These are phyloP conservation scores for Mycena venus DNA, from an alignment of 768 basidiomycete species.

Conservation along the genomic window DNA sequence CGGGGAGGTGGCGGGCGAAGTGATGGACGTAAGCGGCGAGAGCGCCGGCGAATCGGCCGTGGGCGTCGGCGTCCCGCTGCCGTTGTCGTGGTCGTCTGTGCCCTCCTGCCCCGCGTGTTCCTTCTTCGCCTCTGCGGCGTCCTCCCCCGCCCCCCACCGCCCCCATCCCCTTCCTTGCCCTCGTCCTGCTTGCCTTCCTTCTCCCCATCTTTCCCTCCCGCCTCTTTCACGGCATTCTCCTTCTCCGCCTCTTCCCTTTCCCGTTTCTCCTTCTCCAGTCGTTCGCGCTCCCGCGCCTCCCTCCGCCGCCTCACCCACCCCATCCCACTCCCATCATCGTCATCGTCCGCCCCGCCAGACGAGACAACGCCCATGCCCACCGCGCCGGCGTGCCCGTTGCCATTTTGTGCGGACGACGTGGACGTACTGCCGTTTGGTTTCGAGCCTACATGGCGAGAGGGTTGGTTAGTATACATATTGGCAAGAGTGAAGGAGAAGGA, in stretches of 20 bases:
- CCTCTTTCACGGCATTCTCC: conserved; percentile 32
- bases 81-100: neutral
- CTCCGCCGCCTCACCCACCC: conserved; percentile 80
- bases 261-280: conserved; percentile 57
- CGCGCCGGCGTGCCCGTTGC: conserved; percentile 33
- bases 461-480: neutral
- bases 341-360: conserved; percentile 48
- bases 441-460: neutral
- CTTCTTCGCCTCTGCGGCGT: conserved; percentile 26
- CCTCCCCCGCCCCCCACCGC: neutral
- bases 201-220: conserved; percentile 56
- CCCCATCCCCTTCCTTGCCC: neutral
- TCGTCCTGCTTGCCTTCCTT: conserved; percentile 43
- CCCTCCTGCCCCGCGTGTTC: conserved; percentile 37
- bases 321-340: conserved; percentile 91
- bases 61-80: conserved; percentile 15
- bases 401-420: neutral
- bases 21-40: neutral
- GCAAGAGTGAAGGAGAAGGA: neutral
- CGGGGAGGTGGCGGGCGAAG: neutral
- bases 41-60: neutral
- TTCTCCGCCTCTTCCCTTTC: conserved; percentile 51
- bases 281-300: conserved; percentile 68
- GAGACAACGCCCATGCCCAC: conserved; percentile 46
- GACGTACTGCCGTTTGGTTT: neutral